Percentiles rank a stretch among this genome's conserved stretches.
Conservation (phyloP, 139 green algal species). For the Micromonas pusilla region DNA sequence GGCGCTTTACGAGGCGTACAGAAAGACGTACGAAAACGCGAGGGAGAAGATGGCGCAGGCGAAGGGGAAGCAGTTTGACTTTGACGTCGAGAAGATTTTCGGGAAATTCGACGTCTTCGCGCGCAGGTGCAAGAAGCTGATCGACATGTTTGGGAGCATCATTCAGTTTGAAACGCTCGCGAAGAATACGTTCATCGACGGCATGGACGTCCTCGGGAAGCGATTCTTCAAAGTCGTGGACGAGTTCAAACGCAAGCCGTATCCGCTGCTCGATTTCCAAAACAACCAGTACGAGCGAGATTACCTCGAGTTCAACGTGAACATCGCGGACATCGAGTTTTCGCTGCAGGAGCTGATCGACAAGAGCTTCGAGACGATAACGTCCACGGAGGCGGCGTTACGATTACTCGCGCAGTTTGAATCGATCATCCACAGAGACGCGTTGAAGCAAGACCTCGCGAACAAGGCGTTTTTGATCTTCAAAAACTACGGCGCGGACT, state of each 20-base stretch:
- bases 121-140: constrained; percentile 68
- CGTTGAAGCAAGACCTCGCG: constrained; percentile 77
- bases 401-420: constrained; percentile 85
- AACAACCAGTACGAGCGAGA: constrained; percentile 81
- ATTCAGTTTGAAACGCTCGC: constrained; percentile 76
- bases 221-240: constrained; percentile 71
- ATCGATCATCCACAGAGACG: constrained; percentile 67
- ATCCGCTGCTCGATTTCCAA: constrained; percentile 80
- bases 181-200: constrained; percentile 84
- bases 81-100: constrained; percentile 77
- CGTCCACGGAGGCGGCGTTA: constrained; percentile 70
- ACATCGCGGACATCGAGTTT: constrained; percentile 51
- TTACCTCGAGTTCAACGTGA: constrained; percentile 61
- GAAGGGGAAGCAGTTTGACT: constrained; percentile 81
- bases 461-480: constrained; percentile 82
- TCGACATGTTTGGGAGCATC: constrained; percentile 75
- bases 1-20: constrained; percentile 62
- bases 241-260: constrained; percentile 78
- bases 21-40: constrained; percentile 67
- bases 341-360: constrained; percentile 74
- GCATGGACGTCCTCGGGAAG: constrained; percentile 60
- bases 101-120: constrained; percentile 74
- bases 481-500: constrained; percentile 75
- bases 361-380: constrained; percentile 82
- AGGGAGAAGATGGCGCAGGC: constrained; percentile 75